Conservation (phyloP, 2,329 filamentous ascomycete species). For the Penicillium sp. region DNA sequence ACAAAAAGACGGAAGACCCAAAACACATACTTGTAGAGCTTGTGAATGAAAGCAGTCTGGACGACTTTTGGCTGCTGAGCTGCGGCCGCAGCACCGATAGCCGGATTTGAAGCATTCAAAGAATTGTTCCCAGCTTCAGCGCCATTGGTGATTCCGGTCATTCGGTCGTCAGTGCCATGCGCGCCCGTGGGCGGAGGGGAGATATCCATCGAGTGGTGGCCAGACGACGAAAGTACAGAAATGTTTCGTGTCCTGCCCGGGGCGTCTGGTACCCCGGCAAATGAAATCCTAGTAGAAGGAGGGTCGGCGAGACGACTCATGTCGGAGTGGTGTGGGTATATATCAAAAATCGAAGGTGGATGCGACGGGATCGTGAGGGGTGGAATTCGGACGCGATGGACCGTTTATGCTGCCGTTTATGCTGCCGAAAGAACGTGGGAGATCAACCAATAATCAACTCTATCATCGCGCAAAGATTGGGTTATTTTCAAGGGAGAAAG, state of each 20-base stretch:
- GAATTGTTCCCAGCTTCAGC: slow-evolving; percentile 26
- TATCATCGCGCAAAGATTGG: slow-evolving; percentile 26
- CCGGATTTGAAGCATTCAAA: slow-evolving; percentile 31
- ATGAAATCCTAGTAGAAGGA: slow-evolving; percentile 44
- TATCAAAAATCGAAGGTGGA: slow-evolving; percentile 6
- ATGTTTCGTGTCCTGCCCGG: slow-evolving; percentile 50
- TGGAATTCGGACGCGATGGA: slow-evolving; percentile 17
- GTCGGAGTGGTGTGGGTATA: slow-evolving; percentile 12
- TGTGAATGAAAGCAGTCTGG: slow-evolving; percentile 98
- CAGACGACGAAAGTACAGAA: slow-evolving; percentile 47
- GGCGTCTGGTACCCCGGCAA: slow-evolving; percentile 42
- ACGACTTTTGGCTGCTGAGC: slow-evolving; percentile 95
- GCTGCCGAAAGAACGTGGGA: slow-evolving; percentile 31
- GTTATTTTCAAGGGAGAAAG: background rate
- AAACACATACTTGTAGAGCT: slow-evolving; percentile 83
- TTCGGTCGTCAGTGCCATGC: slow-evolving; percentile 51
- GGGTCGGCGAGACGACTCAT: slow-evolving; percentile 44
- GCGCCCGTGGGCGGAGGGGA: slow-evolving; percentile 49
- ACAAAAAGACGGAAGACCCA: background rate
- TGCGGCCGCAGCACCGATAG: slow-evolving; percentile 47
- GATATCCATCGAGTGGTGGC: slow-evolving; percentile 52
- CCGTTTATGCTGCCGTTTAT: slow-evolving; percentile 23
- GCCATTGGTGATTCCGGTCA: slow-evolving; percentile 36
- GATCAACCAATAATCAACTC: slow-evolving; percentile 31
- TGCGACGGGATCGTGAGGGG: slow-evolving; percentile 11